Evolutionary conservation across 768 basidiomycete genomes (phyloP).

Genomic region (Xerocomellus chrysenteron): DNA sequence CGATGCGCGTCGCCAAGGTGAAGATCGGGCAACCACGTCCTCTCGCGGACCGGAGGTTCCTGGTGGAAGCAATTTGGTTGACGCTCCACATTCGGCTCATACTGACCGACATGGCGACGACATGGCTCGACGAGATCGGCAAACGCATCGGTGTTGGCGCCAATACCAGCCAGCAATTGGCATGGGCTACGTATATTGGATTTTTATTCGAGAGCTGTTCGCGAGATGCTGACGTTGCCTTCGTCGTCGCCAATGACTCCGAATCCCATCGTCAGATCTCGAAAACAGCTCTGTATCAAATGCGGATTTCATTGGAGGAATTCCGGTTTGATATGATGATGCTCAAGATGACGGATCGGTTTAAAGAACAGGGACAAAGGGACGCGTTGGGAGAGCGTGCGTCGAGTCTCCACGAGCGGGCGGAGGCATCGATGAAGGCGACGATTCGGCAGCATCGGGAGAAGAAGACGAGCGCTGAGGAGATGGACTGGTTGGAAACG

Average conservation of each 20-base stretch:
- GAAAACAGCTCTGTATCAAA: conserved; percentile 39
- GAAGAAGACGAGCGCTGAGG: conserved; percentile 26
- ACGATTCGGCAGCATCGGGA: conserved; percentile 7
- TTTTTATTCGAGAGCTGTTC: conserved; percentile 49
- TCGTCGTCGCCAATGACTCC: conserved; percentile 46
- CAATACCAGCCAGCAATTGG: conserved; percentile 28
- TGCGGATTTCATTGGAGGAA: conserved; percentile 48
- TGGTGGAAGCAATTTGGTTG: conserved; percentile 59
- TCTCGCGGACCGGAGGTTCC: conserved; percentile 56
- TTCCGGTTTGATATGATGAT: conserved; percentile 49
- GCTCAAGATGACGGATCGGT: conserved; percentile 22
- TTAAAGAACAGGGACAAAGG: conserved; percentile 18
- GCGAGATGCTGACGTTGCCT: conserved; percentile 47
- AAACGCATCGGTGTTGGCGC: conserved; percentile 18
- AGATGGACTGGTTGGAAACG: conserved; percentile 40
- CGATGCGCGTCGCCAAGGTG: conserved; percentile 50
- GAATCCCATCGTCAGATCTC: conserved; percentile 54
- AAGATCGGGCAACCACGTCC: conserved; percentile 59
- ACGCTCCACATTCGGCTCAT: conserved; percentile 53
- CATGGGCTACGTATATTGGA: conserved; percentile 47
- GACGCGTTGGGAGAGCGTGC: conserved; percentile 22
- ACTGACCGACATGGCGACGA: conserved; percentile 44
- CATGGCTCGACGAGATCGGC: conserved; percentile 39
- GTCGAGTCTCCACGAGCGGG: conserved; percentile 10
- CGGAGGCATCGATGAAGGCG: not conserved